Evolutionary conservation across 1,284 basidiomycete species (phyloP).

Genomic region (Fomitopsis pinicola): DNA sequence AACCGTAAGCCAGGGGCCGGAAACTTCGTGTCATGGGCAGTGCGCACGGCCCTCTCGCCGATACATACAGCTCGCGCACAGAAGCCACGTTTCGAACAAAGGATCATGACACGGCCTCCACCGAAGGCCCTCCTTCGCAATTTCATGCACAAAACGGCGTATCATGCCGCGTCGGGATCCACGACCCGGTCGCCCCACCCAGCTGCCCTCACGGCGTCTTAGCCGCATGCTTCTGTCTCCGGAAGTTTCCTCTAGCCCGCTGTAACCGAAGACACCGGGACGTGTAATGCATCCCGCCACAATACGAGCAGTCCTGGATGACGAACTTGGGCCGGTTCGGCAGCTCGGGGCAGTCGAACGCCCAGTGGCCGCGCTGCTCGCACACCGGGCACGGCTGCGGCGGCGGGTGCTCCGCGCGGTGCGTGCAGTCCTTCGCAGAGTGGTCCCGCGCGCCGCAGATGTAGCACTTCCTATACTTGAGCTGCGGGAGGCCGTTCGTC

Average conservation of each 20-base stretch:
- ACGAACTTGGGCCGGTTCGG: not conserved
- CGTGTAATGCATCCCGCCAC: not conserved
- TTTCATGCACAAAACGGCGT: too few species aligned
- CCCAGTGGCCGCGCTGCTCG: not conserved
- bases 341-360: slow-evolving; percentile 1
- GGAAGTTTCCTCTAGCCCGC: not conserved
- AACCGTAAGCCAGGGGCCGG: too few species aligned
- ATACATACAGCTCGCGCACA: too few species aligned
- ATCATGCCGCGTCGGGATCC: too few species aligned
- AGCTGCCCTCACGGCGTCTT: too few species aligned
- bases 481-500: not conserved
- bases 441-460: not conserved
- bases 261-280: not conserved
- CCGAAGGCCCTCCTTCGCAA: too few species aligned
- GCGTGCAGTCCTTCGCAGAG: not conserved
- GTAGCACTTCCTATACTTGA: not conserved
- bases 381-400: not conserved
- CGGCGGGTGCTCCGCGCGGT: not conserved
- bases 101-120: too few species aligned
- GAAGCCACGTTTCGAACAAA: too few species aligned
- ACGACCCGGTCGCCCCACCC: too few species aligned
- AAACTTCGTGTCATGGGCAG: too few species aligned
- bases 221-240: not conserved
- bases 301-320: slow-evolving; percentile 1
- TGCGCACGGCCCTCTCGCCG: too few species aligned